Conservation (phyloP, 139 green algal genomes). For the Asterochloris erici region DNA sequence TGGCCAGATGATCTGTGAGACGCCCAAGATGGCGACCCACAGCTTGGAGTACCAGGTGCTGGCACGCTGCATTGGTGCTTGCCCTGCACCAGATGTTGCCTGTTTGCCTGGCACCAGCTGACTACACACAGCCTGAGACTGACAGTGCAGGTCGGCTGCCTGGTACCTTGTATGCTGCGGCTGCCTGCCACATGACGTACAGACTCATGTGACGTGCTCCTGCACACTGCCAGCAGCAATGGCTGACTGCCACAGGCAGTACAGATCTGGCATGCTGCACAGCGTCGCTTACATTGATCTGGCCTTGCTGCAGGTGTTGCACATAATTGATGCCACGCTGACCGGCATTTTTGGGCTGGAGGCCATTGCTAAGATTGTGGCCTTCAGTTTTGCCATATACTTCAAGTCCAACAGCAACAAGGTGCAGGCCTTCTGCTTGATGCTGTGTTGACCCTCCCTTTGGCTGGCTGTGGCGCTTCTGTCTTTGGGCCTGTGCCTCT, state of each 20-base stretch:
- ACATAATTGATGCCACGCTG: slow-evolving; percentile 46
- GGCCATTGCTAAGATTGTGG: slow-evolving; percentile 67
- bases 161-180: too few relatives aligned
- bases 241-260: too few relatives aligned
- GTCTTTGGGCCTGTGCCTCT: background rate
- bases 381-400: slow-evolving; percentile 66
- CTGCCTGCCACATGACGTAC: too few relatives aligned
- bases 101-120: too few relatives aligned
- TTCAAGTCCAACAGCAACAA: slow-evolving; percentile 58
- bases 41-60: slow-evolving; percentile 4
- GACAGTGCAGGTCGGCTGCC: too few relatives aligned
- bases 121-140: too few relatives aligned
- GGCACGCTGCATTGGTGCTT: too few relatives aligned
- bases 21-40: slow-evolving; percentile 36
- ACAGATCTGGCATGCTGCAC: too few relatives aligned
- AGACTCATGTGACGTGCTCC: too few relatives aligned
- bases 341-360: slow-evolving; percentile 63
- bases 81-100: too few relatives aligned
- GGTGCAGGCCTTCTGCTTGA: slow-evolving; percentile 10
- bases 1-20: slow-evolving; percentile 62
- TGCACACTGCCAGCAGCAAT: too few relatives aligned
- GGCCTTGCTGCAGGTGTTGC: slow-evolving; percentile 27
- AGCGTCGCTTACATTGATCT: too few relatives aligned
- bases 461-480: background rate
- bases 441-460: background rate